Base-by-base conservation (phyloP, 2,329 filamentous ascomycete genomes). In the Helicocarpus griseus region DNA sequence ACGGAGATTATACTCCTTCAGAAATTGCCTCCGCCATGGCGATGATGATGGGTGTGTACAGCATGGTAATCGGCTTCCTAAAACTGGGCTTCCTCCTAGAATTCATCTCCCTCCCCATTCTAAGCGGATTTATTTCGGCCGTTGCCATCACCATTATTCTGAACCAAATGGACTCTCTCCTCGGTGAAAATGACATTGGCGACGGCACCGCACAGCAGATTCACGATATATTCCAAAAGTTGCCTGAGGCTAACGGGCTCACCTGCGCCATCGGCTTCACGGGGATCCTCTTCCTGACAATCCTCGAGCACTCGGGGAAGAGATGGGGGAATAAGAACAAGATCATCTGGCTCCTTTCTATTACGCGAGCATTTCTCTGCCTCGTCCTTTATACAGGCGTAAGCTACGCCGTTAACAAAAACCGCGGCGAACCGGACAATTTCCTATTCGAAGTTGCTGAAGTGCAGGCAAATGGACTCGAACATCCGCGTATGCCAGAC, bases 81-180 rank as follows among this genome's bases (percentile, higher is more conserved):
- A 81, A 80, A 48, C 75, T 85, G 3, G 81, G 81, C 0, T 85
- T 83, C 60, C 69, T 85, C 4, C 72, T 85, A 17, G 80, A 85
- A 54, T 84, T 83, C 57, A 78, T 85, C 57, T 83, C 81, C 0
- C 73, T 81, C 1, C 81, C 81, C 0, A 78, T 85, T 1, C 71
- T 85, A 0, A 79, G 73, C 6, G 81, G 82, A 4, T 85, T 84
- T 67, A 82, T 85, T 56, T 81, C 80, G 0, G 80, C 81, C 1
- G 80, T 82, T 1, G 81, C 80, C 22, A 77, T 85, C 43, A 81
- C 79, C 28, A 85, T 85, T 60, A 76, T 79, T 26, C 75, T 83
- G 47, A 80, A 79, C n/a, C 82, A 85, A 61, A 74, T 85, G 52
- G 77, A 74, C 5, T 78, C 77, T 1, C 73, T 84, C 0, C 74